Conservation (phyloP, 1,139 yeast species). For the Taphrina pruni region DNA sequence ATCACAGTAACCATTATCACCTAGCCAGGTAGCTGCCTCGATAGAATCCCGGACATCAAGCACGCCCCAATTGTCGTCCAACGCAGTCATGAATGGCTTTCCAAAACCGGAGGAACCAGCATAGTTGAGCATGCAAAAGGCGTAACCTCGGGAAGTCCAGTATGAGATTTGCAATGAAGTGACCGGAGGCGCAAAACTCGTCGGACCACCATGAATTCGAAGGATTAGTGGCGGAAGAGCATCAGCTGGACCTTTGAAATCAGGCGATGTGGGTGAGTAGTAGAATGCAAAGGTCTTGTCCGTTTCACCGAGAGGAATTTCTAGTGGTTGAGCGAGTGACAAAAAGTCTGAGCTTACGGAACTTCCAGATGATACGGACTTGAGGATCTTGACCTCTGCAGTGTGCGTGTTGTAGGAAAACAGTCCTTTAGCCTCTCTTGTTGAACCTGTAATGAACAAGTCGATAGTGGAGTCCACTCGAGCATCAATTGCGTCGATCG, state of each 20-base stretch:
- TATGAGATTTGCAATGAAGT: slow-evolving; percentile 31
- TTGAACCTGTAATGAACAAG: slow-evolving; percentile 26
- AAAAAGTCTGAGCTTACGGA: slow-evolving; percentile 14
- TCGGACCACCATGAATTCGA: slow-evolving; percentile 40
- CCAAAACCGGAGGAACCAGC: slow-evolving; percentile 38
- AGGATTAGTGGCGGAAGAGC: slow-evolving; percentile 31
- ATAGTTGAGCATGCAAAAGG: slow-evolving; percentile 35
- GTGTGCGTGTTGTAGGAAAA: slow-evolving; percentile 1
- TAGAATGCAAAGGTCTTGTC: slow-evolving; percentile 25
- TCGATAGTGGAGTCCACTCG: background rate
- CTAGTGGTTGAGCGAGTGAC: slow-evolving; percentile 25
- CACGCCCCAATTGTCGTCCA: slow-evolving; percentile 31
- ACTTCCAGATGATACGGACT: slow-evolving; percentile 7
- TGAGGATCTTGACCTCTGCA: slow-evolving; percentile 19
- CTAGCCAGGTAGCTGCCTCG: slow-evolving; percentile 22
- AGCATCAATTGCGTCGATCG: slow-evolving; percentile 23
- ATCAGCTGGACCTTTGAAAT: background rate
- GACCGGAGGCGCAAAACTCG: slow-evolving; percentile 28
- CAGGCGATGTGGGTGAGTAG: slow-evolving; percentile 37
- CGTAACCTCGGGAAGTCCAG: slow-evolving; percentile 40
- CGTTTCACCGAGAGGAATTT: slow-evolving; percentile 10
- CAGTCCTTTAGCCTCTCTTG: slow-evolving; percentile 19
- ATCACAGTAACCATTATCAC: slow-evolving; percentile 14
- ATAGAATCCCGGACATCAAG: slow-evolving; percentile 27
- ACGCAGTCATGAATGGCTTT: slow-evolving; percentile 17